phyloP scores from a whole-genome alignment of 2,329 filamentous ascomycete genomes.

The Penicillium olsonii region DNA sequence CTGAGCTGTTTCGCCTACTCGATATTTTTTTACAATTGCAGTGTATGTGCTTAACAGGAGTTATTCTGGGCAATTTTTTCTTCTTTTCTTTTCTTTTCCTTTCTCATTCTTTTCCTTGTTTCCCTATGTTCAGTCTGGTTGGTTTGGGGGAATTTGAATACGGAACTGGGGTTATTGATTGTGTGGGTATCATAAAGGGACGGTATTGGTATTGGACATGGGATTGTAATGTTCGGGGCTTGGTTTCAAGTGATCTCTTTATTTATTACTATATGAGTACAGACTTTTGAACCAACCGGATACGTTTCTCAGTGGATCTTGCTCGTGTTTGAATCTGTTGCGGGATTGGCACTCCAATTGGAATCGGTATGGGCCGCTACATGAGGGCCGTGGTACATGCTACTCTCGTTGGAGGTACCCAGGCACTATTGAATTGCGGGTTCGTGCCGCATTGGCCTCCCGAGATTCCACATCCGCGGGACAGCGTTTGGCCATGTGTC shows the following conservation, averaged over 20 bases:
- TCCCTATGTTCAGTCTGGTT: not conserved
- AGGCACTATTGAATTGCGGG: not conserved
- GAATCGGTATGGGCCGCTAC: not conserved
- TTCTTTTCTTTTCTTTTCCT: not conserved
- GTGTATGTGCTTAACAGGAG: not conserved
- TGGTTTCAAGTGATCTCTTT: not conserved
- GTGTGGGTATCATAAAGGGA: conserved; percentile 4
- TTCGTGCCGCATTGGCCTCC: conserved; percentile 9
- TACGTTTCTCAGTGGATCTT: not conserved
- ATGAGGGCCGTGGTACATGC: not conserved
- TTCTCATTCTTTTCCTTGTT: too few relatives aligned
- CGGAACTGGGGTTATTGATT: conserved; percentile 4
- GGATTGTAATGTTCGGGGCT: conserved; percentile 1
- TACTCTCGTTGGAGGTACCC: not conserved
- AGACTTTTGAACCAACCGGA: conserved; percentile 5
- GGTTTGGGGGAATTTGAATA: not conserved
- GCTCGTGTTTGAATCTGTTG: not conserved
- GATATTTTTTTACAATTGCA: not conserved
- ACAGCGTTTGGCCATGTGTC: conserved; percentile 13
- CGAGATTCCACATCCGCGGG: conserved; percentile 6
- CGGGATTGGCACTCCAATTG: not conserved
- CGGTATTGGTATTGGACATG: conserved; percentile 2
- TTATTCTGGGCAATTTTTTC: conserved; percentile 2
- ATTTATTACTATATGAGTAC: conserved; percentile 4
- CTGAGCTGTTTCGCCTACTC: not conserved